A percentile compares a stretch with the other conserved stretches of the same genome.
phyloP scores from a whole-genome alignment of 495 filamentous ascomycete genomes.

The Terfezia boudieri region DNA sequence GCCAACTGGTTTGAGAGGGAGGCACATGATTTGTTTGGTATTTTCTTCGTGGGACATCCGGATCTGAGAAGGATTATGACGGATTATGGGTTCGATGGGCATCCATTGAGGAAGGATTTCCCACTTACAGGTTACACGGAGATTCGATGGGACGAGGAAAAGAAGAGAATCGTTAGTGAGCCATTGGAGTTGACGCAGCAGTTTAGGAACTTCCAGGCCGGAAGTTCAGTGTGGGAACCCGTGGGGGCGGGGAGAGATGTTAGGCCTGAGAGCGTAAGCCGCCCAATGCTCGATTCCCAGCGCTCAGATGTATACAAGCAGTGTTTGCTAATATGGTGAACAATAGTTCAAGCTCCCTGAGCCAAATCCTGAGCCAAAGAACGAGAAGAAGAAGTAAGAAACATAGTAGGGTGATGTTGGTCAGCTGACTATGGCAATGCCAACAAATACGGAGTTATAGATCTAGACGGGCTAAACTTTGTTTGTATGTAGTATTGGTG shows the following conservation, averaged over 20 bases:
- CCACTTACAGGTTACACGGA: conserved; percentile 97
- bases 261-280: conserved; percentile 48
- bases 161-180: conserved; percentile 97
- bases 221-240: conserved; percentile 66
- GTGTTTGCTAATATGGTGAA: conserved; percentile 3
- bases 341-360: conserved; percentile 70
- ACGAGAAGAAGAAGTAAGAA: conserved; percentile 37
- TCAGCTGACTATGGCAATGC: too few relatives aligned
- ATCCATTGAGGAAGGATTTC: conserved; percentile 95
- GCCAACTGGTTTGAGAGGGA: conserved; percentile 99
- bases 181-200: conserved; percentile 87
- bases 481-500: too few relatives aligned
- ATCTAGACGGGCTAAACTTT: too few relatives aligned
- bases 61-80: conserved; percentile 98
- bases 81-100: conserved; percentile 97
- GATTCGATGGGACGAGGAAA: conserved; percentile 95
- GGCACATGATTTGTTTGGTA: conserved; percentile 91
- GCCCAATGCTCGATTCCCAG: conserved; percentile 7
- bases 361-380: conserved; percentile 79
- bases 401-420: too few relatives aligned
- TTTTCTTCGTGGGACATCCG: conserved; percentile 88
- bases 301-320: not conserved
- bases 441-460: too few relatives aligned
- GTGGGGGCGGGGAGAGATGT: conserved; percentile 59
- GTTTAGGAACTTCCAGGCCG: conserved; percentile 90